Evolutionary conservation across 176 grass and related monocot genomes (phyloP).

Genomic region (Echinochloa phyllopogon): DNA sequence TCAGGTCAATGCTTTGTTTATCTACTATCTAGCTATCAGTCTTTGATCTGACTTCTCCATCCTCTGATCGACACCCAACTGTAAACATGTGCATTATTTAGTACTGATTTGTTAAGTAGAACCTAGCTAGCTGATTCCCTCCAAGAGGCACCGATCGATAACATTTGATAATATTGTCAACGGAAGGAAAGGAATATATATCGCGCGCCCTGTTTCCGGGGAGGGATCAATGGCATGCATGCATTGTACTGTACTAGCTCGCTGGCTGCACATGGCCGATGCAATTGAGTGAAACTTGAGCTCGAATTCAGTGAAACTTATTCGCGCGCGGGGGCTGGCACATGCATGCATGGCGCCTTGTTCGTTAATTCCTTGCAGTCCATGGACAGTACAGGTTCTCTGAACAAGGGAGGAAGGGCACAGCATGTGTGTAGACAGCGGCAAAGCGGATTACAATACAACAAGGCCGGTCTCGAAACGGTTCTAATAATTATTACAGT

Average conservation of each 20-base stretch:
- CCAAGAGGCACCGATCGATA: not conserved
- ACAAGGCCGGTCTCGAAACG: no score
- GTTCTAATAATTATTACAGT: no score
- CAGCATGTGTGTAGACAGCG: conserved; percentile 52
- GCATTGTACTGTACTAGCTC: no score
- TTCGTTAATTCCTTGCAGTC: no score
- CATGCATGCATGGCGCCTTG: conserved; percentile 34
- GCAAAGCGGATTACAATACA: not conserved
- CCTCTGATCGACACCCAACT: not conserved
- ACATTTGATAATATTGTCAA: not conserved
- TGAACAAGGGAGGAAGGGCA: conserved; percentile 41
- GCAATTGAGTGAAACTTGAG: conserved; percentile 13
- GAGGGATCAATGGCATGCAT: conserved; percentile 1
- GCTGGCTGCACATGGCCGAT: not conserved
- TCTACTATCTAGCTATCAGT: not conserved
- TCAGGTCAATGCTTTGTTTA: conserved; percentile 10
- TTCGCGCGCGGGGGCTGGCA: not conserved
- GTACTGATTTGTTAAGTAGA: conserved; percentile 19
- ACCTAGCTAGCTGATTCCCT: not conserved
- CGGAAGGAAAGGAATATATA: not conserved
- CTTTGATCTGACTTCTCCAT: not conserved
- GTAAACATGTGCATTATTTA: not conserved
- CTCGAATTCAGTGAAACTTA: no score
- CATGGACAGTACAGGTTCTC: conserved; percentile 42
- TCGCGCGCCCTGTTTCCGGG: conserved; percentile 6